phyloP scores from a whole-genome alignment of 1,284 basidiomycete genomes.

The Tilletia indica region DNA sequence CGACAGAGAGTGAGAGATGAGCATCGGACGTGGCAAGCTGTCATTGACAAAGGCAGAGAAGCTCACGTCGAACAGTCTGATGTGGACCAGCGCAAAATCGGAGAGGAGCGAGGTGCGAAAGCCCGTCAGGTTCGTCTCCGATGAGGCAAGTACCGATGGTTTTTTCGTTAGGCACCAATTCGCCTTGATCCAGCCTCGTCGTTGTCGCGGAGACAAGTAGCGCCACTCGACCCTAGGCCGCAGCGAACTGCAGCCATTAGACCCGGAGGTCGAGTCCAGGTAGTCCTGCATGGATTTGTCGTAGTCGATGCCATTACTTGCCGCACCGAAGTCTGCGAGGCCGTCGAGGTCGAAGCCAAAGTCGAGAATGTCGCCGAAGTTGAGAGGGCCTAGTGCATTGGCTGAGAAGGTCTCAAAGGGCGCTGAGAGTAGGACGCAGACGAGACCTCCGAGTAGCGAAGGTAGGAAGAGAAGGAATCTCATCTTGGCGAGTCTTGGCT shows the following conservation, averaged over 20 bases:
- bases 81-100: neutral
- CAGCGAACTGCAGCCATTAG: neutral
- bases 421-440: too few species aligned
- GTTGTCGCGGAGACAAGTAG: neutral
- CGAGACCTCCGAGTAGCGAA: too few species aligned
- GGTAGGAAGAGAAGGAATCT: too few species aligned
- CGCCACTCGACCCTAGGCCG: slow-evolving; percentile 7
- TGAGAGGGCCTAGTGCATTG: too few species aligned
- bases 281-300: too few species aligned
- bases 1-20: neutral
- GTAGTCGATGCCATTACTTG: too few species aligned
- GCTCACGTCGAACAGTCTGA: neutral
- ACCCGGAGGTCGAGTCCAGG: too few species aligned
- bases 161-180: neutral
- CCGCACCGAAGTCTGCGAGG: too few species aligned
- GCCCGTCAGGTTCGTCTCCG: neutral
- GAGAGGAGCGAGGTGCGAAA: neutral
- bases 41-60: neutral
- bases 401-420: too few species aligned
- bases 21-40: neutral
- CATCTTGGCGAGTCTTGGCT: too few species aligned
- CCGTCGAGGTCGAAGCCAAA: too few species aligned
- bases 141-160: neutral
- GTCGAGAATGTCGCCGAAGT: too few species aligned
- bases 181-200: slow-evolving; percentile 1